Evolutionary conservation across 495 filamentous ascomycete genomes (phyloP).

Genomic region (Lophiotrema nucula): DNA sequence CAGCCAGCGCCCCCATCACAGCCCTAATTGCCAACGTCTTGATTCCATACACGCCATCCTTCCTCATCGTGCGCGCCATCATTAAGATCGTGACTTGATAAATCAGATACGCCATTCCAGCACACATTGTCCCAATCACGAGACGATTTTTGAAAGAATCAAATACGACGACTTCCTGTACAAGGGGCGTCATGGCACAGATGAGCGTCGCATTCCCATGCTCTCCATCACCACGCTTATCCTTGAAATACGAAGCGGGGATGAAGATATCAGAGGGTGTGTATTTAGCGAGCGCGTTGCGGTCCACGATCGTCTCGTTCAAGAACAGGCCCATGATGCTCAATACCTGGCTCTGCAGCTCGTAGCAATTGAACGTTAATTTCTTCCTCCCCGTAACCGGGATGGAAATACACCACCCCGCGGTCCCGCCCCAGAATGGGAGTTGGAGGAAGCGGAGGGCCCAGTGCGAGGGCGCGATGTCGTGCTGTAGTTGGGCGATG

Average conservation of each 20-base stretch:
- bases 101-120: not conserved
- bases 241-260: not conserved
- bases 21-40: not conserved
- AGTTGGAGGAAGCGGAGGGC: not conserved
- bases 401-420: not conserved
- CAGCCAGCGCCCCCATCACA: not conserved
- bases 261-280: not conserved
- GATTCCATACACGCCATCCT: not conserved
- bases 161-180: not conserved
- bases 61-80: not conserved
- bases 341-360: not conserved
- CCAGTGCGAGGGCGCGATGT: not conserved
- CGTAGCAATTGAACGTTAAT: constrained; percentile 1
- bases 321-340: not conserved
- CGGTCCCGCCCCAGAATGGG: not conserved
- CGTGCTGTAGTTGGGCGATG: not conserved
- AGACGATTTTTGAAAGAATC: not conserved
- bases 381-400: not conserved
- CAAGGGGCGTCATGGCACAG: not conserved
- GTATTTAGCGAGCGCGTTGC: not conserved
- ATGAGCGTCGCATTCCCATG: too few species aligned
- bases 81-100: not conserved
- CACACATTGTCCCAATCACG: not conserved
- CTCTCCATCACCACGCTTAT: not conserved
- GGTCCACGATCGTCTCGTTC: not conserved